Percentiles rank a stretch among this genome's conserved stretches.
phyloP scores from a whole-genome alignment of 441 rosid species.

The Gossypium schwendimanii region DNA sequence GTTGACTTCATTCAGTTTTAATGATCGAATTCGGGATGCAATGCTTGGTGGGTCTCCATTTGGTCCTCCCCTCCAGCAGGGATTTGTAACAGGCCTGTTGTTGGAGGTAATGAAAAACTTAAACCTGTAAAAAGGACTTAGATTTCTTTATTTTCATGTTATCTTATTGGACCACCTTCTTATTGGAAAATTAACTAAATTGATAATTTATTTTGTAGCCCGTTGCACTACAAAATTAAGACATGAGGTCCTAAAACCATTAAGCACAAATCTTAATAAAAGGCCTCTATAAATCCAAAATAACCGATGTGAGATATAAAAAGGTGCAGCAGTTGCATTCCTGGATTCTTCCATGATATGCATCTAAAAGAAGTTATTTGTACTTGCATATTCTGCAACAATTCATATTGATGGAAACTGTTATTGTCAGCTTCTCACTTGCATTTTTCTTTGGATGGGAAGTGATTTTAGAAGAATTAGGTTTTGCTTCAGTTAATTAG shows the following conservation, averaged over 20 bases:
- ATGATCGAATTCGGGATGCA: slow-evolving; percentile 97
- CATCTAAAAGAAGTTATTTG: neutral
- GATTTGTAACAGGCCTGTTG: slow-evolving; percentile 78
- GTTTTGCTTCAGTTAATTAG: neutral
- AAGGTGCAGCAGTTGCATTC: neutral
- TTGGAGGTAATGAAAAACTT: slow-evolving; percentile 53
- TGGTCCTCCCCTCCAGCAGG: slow-evolving; percentile 97
- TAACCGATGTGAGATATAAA: neutral
- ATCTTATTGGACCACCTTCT: neutral
- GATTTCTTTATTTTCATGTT: slow-evolving; percentile 4
- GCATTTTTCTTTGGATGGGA: neutral
- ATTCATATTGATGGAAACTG: neutral
- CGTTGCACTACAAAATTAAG: neutral
- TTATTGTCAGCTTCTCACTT: neutral
- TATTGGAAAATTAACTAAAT: neutral
- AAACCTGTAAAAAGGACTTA: neutral
- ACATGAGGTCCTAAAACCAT: neutral
- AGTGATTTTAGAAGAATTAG: neutral
- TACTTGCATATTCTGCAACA: neutral
- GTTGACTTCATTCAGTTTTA: slow-evolving; percentile 53
- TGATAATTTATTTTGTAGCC: neutral
- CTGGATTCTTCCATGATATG: neutral
- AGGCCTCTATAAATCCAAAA: neutral
- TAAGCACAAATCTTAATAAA: neutral
- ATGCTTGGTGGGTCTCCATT: slow-evolving; percentile 97